Base-by-base conservation (phyloP, 2,329 filamentous ascomycete species). In the Neophaeococcomyces mojaviensis region DNA sequence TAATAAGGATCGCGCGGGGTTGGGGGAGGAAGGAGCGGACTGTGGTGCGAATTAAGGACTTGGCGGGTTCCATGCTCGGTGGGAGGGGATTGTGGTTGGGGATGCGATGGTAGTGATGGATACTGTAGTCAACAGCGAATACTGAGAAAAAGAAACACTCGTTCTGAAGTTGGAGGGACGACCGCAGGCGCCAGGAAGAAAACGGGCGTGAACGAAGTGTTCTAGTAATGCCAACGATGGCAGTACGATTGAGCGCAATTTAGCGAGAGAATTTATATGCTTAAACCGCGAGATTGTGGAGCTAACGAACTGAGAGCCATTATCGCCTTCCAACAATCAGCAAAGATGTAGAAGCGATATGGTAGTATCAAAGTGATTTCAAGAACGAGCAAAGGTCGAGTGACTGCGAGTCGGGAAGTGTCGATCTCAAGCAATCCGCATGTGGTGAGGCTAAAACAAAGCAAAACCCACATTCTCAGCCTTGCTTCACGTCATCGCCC, bases 21-120 rank as follows among this genome's bases (percentile, higher is more conserved):
- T 84, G 88, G 54, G 86, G 78, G 67, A 92, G 94, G 70, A 95
- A 94, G 47, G 86, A 82, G 62, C 88, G 85, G 59, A 82, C 84
- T 32, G 88, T 86, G 44, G 83, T 92, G 66, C 89, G 86, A 59
- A 97, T 81, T 54, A 97, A 81, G 33, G 83, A 82, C 64, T 88
- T 79, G 45, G 81, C 80, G 54, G 82, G 74, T 64, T 85, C 79
- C 71, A 83, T 79, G 10, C 5, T 28, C 10, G 24, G 24, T 28
- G n/a, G 16, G 32, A 16, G 28, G 40, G 4, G 5, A 10, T 38
- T 49, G 61, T 68, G 42, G 31, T 15, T n/a, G n/a, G n/a, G n/a
- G n/a, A n/a, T n/a, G n/a, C n/a, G n/a, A n/a, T n/a, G n/a, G n/a
- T n/a, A n/a, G n/a, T n/a, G n/a, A n/a, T n/a, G n/a, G n/a, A n/a